These are phyloP conservation scores for Stachybotrys elegans DNA, from an alignment of 2,329 filamentous ascomycete genomes.

Conservation along the genomic window DNA sequence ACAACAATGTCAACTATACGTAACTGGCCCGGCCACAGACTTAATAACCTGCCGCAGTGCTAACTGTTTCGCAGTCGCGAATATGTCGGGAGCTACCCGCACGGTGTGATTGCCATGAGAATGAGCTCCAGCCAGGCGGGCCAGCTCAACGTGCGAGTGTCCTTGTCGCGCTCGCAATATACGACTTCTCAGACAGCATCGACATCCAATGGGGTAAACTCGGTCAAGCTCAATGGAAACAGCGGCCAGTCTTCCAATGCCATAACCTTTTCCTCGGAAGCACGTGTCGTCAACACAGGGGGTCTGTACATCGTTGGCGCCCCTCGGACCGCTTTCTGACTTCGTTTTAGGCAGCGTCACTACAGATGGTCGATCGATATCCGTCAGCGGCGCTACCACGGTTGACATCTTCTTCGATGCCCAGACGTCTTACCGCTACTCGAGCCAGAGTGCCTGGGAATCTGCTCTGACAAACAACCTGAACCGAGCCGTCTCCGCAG, in stretches of 20 bases:
- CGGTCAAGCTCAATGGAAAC: slow-evolving; percentile 12
- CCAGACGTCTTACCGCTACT: slow-evolving; percentile 18
- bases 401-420: slow-evolving; percentile 20
- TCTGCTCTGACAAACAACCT: slow-evolving; percentile 17
- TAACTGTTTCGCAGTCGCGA: slow-evolving; percentile 24
- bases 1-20: slow-evolving; percentile 20
- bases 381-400: slow-evolving; percentile 13
- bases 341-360: slow-evolving; percentile 7
- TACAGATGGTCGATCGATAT: slow-evolving; percentile 10
- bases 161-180: slow-evolving; percentile 11
- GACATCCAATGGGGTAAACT: slow-evolving; percentile 7
- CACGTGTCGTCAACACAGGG: slow-evolving; percentile 12
- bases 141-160: slow-evolving; percentile 11
- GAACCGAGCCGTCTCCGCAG: slow-evolving; percentile 11
- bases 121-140: slow-evolving; percentile 12
- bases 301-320: slow-evolving; percentile 5
- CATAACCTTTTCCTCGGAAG: slow-evolving; percentile 16
- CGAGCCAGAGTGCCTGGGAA: slow-evolving; percentile 12
- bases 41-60: too few species aligned
- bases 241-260: slow-evolving; percentile 14
- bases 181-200: slow-evolving; percentile 12
- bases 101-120: slow-evolving; percentile 29
- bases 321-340: neutral
- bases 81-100: slow-evolving; percentile 31
- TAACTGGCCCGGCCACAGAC: slow-evolving; percentile 3